These are phyloP conservation scores for Carex parvula DNA, from an alignment of 176 grass and related monocot genomes.

Conservation along the genomic window DNA sequence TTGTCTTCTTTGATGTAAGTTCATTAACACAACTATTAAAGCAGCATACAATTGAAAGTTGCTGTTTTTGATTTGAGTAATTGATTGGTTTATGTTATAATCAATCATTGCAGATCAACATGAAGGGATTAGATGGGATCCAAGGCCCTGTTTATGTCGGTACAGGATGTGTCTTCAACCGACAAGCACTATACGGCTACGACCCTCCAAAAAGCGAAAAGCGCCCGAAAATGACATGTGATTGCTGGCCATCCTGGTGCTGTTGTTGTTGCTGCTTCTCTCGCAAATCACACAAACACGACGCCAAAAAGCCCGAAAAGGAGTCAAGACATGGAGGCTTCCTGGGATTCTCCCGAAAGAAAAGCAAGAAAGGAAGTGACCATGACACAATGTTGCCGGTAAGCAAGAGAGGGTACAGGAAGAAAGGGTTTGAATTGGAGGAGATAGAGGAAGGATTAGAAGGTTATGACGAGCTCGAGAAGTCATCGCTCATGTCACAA, in stretches of 20 bases:
- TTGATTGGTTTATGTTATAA: background rate
- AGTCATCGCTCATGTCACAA: slow-evolving; percentile 93
- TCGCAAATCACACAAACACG: slow-evolving; percentile 57
- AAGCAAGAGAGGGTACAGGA: slow-evolving; percentile 57
- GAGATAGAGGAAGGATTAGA: slow-evolving; percentile 96
- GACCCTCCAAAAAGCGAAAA: slow-evolving; percentile 77
- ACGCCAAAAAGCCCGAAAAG: slow-evolving; percentile 30
- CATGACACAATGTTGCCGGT: slow-evolving; percentile 29
- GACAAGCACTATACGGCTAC: slow-evolving; percentile 84
- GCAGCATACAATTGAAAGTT: no score
- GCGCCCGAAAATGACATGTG: slow-evolving; percentile 93
- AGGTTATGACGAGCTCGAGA: slow-evolving; percentile 85
- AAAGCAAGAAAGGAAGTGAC: slow-evolving; percentile 63
- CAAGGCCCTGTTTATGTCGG: slow-evolving; percentile 92
- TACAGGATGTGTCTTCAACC: slow-evolving; percentile 77
- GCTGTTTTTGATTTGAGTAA: background rate
- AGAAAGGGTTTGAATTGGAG: slow-evolving; percentile 90
- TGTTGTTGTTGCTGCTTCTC: slow-evolving; percentile 72
- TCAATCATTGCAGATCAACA: slow-evolving; percentile 67
- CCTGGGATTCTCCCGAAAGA: slow-evolving; percentile 59
- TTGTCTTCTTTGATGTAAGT: slow-evolving; percentile 90
- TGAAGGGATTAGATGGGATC: slow-evolving; percentile 94
- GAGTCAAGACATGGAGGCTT: slow-evolving; percentile 42
- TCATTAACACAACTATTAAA: background rate
- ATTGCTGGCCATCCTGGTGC: slow-evolving; percentile 97